phyloP scores from a whole-genome alignment of 2,329 filamentous ascomycete genomes.

The Daldinia eschscholtzii region DNA sequence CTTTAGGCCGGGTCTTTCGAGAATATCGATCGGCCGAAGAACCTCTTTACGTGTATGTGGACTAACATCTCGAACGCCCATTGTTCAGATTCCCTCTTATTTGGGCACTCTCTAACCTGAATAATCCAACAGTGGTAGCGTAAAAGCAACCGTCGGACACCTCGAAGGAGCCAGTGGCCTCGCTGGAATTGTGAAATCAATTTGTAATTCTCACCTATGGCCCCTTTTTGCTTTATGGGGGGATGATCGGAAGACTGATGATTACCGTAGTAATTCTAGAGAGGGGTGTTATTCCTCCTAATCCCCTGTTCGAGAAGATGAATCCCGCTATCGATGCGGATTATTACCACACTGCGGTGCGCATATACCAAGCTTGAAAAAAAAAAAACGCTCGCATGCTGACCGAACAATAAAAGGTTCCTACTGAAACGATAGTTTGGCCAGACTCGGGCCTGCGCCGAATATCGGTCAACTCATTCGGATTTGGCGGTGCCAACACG shows the following conservation, averaged over 20 bases:
- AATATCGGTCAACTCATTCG: conserved; percentile 43
- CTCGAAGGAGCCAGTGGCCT: conserved; percentile 16
- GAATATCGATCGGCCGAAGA: conserved; percentile 15
- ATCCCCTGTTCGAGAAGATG: conserved; percentile 40
- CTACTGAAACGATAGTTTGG: conserved; percentile 36
- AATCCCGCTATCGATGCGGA: conserved; percentile 38
- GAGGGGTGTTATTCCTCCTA: conserved; percentile 44
- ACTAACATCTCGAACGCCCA: neutral
- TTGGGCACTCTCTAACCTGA: neutral
- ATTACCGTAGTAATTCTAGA: conserved; percentile 34
- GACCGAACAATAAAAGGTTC: conserved; percentile 1
- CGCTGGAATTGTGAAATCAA: conserved; percentile 18
- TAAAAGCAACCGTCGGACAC: conserved; percentile 16
- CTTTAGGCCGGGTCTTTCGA: conserved; percentile 50
- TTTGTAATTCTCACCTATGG: neutral
- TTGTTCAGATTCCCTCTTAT: neutral
- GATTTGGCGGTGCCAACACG: conserved; percentile 35
- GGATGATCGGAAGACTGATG: neutral
- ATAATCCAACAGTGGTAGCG: conserved; percentile 9
- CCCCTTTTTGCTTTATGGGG: neutral
- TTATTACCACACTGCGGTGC: conserved; percentile 20
- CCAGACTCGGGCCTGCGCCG: conserved; percentile 53
- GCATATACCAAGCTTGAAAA: neutral
- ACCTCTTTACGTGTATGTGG: conserved; percentile 16
- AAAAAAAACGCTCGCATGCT: neutral